Evolutionary conservation across 257 asterid species (phyloP), one percentile per base, ranked within the genome.

Genomic region (Verbascum thapsus): DNA sequence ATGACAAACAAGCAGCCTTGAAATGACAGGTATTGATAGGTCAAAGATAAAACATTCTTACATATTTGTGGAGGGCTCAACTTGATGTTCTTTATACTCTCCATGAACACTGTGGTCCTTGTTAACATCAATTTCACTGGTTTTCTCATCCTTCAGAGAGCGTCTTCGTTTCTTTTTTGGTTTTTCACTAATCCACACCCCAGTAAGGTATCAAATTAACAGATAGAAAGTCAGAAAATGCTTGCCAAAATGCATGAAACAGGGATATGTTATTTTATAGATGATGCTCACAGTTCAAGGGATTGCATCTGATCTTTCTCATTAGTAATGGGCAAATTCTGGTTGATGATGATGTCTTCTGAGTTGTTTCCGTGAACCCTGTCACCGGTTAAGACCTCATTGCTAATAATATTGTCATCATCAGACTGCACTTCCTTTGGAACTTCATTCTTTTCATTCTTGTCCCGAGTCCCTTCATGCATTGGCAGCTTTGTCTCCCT

Each of bases 151-250:
- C 47, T 61, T 68, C 56, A 48, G 51, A 44, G 73, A 48, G 32
- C 62, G 70, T 45, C 79, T 88, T 72, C 95, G 78, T 79, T 85
- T 91, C 83, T 71, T 83, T 65, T 72, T 82, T 10, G 79, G 68
- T 35, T 63, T 76, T 58, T 17, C 64, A 58, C 82, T 72, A 67
- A 73, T 41, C 63, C 3, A 53, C 30, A 63, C n/a, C 72, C 19
- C 32, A 50, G 39, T 3, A 57, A 63, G 54, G 51, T 39, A 75
- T 34, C 26, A 70, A 38, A 52, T n/a, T 37, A 23, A 43, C 38
- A 51, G 13, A 70, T 61, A 54, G 66, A 47, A 55, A 58, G 62
- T 54, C n/a, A 71, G 67, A 2, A 26, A 26, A 26, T 47, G 35
- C 54, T 41, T 13, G 1, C 57, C 23, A 35, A 57, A 57, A 76